Conservation (phyloP, 73 alveolate species). For the Paramecium biaurelia region DNA sequence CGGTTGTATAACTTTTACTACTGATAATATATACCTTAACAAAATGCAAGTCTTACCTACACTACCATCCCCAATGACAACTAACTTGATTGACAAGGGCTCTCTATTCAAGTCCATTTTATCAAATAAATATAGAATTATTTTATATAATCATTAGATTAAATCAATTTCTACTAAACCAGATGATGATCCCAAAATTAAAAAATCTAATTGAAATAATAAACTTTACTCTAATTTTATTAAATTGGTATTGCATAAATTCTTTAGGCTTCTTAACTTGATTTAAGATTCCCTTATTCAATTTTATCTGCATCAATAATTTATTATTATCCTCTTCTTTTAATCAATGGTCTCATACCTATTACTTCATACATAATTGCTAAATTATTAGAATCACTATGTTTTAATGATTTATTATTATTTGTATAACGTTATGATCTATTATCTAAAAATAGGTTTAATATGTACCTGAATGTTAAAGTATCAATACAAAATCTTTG, state of each 20-base stretch:
- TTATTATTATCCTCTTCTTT: slow-evolving; percentile 31
- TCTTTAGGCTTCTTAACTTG: neutral
- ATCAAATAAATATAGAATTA: neutral
- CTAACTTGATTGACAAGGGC: slow-evolving; percentile 44
- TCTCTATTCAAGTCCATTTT: neutral
- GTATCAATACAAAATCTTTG: neutral
- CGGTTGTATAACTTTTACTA: slow-evolving; percentile 56
- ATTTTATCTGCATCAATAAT: neutral
- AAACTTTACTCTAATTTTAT: neutral
- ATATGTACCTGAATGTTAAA: neutral
- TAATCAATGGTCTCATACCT: neutral
- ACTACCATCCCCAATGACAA: slow-evolving; percentile 78
- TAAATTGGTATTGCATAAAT: neutral
- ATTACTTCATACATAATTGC: slow-evolving; percentile 20
- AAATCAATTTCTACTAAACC: neutral
- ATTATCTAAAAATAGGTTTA: neutral
- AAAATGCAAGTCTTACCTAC: slow-evolving; percentile 80
- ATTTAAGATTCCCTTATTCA: neutral
- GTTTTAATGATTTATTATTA: neutral
- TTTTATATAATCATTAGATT: neutral
- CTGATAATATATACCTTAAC: slow-evolving; percentile 46
- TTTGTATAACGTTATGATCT: neutral
- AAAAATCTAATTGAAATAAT: neutral
- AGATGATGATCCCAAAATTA: neutral
- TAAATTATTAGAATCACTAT: neutral